These are phyloP conservation scores for Neurospora pannonica DNA, from an alignment of 495 filamentous ascomycete species.

Conservation along the genomic window DNA sequence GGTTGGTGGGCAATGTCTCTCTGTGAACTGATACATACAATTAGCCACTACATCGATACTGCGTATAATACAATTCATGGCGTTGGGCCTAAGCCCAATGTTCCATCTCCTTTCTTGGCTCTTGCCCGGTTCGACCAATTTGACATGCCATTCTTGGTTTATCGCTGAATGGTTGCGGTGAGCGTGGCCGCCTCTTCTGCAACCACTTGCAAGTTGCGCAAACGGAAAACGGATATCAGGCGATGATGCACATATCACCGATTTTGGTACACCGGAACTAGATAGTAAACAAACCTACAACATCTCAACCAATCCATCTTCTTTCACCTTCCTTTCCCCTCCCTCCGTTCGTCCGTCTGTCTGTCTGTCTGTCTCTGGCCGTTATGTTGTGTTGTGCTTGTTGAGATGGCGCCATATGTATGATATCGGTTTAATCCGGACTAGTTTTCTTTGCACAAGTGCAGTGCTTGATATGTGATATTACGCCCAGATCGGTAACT, in stretches of 20 bases:
- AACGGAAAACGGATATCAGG: not conserved
- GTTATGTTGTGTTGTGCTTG: not conserved
- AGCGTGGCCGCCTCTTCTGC: not conserved
- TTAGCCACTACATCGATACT: not conserved
- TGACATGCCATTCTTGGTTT: not conserved
- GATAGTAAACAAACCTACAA: not conserved
- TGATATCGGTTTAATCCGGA: not conserved
- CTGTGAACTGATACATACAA: not conserved
- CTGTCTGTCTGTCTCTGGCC: not conserved
- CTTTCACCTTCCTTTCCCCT: not conserved
- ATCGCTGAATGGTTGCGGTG: not conserved
- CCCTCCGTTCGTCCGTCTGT: not conserved
- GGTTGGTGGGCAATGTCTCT: not conserved
- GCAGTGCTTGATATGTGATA: not conserved
- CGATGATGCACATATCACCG: not conserved
- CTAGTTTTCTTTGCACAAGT: not conserved
- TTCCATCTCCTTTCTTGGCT: not conserved
- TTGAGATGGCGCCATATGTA: not conserved
- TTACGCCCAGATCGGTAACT: not conserved
- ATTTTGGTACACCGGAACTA: not conserved
- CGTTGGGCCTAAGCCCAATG: not conserved
- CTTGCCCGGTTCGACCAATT: not conserved
- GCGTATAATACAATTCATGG: not conserved
- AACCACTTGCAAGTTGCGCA: not conserved
- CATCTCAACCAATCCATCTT: not conserved